Percentiles rank a stretch among this genome's conserved stretches.
Evolutionary conservation across 2,329 filamentous ascomycete genomes (phyloP).

Genomic region (Talaromyces sp.): DNA sequence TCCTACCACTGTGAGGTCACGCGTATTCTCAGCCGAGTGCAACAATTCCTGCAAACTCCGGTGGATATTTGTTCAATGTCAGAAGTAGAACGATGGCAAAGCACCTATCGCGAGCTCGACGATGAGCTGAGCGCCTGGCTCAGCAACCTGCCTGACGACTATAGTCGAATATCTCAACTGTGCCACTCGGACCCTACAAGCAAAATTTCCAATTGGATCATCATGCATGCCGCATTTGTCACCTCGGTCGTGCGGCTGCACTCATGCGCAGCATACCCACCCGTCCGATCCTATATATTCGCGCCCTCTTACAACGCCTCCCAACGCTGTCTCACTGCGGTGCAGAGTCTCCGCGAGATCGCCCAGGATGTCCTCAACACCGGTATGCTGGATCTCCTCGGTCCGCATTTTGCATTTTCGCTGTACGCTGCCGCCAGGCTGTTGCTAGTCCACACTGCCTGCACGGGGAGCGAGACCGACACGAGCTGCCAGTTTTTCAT

Average conservation of each 20-base stretch:
- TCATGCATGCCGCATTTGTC: slow-evolving; percentile 86
- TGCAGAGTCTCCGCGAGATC: slow-evolving; percentile 74
- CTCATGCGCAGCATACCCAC: slow-evolving; percentile 88
- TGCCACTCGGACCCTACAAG: slow-evolving; percentile 62
- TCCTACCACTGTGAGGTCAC: slow-evolving; percentile 90
- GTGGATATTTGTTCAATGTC: slow-evolving; percentile 79
- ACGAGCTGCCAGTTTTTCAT: slow-evolving; percentile 78
- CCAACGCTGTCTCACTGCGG: slow-evolving; percentile 75
- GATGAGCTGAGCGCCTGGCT: slow-evolving; percentile 77
- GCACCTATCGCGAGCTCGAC: slow-evolving; percentile 79
- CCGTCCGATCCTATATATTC: slow-evolving; percentile 81
- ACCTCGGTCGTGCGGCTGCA: slow-evolving; percentile 69
- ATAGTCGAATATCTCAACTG: slow-evolving; percentile 67
- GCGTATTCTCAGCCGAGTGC: slow-evolving; percentile 79
- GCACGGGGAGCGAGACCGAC: slow-evolving; percentile 76
- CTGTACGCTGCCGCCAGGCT: slow-evolving; percentile 87
- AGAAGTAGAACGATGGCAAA: slow-evolving; percentile 86
- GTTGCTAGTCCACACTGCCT: slow-evolving; percentile 82
- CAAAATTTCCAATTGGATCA: slow-evolving; percentile 77
- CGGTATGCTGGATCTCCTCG: slow-evolving; percentile 71
- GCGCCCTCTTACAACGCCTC: slow-evolving; percentile 81
- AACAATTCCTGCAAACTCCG: slow-evolving; percentile 81
- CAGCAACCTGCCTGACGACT: slow-evolving; percentile 73
- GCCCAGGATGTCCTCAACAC: slow-evolving; percentile 73
- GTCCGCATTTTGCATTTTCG: slow-evolving; percentile 86